phyloP scores from a whole-genome alignment of 257 asterid species.

The Coffea canephora region DNA sequence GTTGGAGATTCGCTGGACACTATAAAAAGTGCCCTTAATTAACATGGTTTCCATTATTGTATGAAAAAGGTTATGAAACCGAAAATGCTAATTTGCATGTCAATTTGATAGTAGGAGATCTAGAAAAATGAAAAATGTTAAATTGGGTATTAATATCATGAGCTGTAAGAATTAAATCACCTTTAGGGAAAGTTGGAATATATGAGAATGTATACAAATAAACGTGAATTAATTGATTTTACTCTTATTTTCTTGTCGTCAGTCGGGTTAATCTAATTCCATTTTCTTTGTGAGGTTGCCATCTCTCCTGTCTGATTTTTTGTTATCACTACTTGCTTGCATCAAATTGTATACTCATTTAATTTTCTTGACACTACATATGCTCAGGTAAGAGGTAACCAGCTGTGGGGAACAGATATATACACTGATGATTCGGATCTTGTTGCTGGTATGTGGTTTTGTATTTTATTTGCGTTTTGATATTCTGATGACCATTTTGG shows the following conservation, averaged over 20 bases:
- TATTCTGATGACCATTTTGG: not conserved
- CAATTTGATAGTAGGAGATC: not conserved
- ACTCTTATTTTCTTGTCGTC: not conserved
- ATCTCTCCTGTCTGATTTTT: not conserved
- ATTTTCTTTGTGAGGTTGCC: not conserved
- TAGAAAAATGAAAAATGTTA: not conserved
- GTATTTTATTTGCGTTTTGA: slow-evolving; percentile 6
- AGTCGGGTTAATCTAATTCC: not conserved
- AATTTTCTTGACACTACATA: slow-evolving; percentile 23
- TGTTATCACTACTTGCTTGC: slow-evolving; percentile 6
- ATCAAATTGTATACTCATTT: slow-evolving; percentile 8
- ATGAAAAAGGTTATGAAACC: not conserved
- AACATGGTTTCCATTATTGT: no score
- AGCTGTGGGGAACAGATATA: slow-evolving; percentile 97
- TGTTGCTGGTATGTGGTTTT: slow-evolving; percentile 74
- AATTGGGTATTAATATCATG: not conserved
- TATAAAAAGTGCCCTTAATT: not conserved
- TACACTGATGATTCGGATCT: slow-evolving; percentile 97
- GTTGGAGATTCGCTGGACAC: not conserved
- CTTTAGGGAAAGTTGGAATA: not conserved
- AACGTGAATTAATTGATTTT: not conserved
- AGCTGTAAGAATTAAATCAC: not conserved
- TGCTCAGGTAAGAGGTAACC: slow-evolving; percentile 92
- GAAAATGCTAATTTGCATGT: not conserved
- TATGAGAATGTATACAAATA: not conserved